Evolutionary conservation across 352 stramenopile genomes (phyloP), one percentile per base, ranked within the genome.

Genomic region (Nothophytophthora sp.): DNA sequence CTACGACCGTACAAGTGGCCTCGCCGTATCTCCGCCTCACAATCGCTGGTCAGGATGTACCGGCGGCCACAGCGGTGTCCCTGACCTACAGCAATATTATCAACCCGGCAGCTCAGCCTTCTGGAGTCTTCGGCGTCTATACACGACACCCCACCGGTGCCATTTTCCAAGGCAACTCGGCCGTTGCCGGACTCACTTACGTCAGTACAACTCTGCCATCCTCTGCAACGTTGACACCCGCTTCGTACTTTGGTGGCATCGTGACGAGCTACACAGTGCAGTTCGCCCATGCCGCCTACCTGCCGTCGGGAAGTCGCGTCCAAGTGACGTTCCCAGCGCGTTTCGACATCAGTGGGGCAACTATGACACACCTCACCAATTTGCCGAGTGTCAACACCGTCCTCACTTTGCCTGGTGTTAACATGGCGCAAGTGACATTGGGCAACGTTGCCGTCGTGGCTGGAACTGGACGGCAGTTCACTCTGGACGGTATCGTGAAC

Each of bases 41-140:
- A 8, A 29, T 86, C 45, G 63, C 63, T 11, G 73, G 67, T 5
- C 43, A 59, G 28, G 53, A 60, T 2, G 48, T 75, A 13, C 22
- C 37, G 12, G 64, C 67, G 7, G 52, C 46, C 2, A 68, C 50
- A 2, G 16, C n/a, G 0, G 28, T 89, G 7, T 55, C 63, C 0
- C 46, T 86, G n/a, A 70, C 59, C 4, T 81, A 81, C 40, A 50
- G 51, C 12, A 55, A 63, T 6, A 77, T 89, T 20, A 80, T 76
- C 40, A 85, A 85, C 22, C 69, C 77, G 16, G 80, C 76, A 9
- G 70, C 56, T 4, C 71, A 76, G 33, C n/a, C 43, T 2, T 55
- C 61, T 0, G 58, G 57, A 15, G 11, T 42, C 18, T 88, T 88
- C 34, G 51, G 37, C 0, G 60, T 86, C 27, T 64, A 75, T 20